Evolutionary conservation across 2,329 filamentous ascomycete species (phyloP).

Genomic region (Neonectria faginata): DNA sequence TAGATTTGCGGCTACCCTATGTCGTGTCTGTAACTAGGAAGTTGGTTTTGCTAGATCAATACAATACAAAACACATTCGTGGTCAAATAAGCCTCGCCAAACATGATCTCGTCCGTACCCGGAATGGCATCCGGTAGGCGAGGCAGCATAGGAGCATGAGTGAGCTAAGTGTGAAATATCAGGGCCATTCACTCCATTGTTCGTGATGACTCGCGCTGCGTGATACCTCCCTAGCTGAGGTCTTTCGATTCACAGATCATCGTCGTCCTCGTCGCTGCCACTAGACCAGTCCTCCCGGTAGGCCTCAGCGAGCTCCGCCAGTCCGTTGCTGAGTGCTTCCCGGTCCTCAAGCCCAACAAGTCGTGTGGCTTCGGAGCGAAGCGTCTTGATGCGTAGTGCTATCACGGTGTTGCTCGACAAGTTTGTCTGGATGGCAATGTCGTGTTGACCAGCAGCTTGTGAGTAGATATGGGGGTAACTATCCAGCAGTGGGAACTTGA

Average conservation of each 20-base stretch:
- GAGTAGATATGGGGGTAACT: constrained; percentile 85
- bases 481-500: constrained; percentile 82
- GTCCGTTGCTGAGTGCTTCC: constrained; percentile 82
- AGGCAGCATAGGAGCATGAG: too few relatives aligned
- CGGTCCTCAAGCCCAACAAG: constrained; percentile 80
- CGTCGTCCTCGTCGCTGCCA: constrained; percentile 77
- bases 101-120: background rate
- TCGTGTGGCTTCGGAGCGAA: constrained; percentile 73
- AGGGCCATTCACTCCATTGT: background rate
- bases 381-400: constrained; percentile 72
- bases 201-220: background rate
- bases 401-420: constrained; percentile 82
- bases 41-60: constrained; percentile 48
- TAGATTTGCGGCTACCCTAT: constrained; percentile 34
- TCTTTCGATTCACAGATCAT: constrained; percentile 55
- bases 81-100: constrained; percentile 28
- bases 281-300: constrained; percentile 91
- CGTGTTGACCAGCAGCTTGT: constrained; percentile 50
- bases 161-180: background rate
- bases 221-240: background rate
- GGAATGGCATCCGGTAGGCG: background rate
- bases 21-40: constrained; percentile 46
- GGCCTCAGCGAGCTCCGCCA: constrained; percentile 85
- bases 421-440: constrained; percentile 62
- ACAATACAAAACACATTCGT: constrained; percentile 45